phyloP scores from a whole-genome alignment of 176 grass and related monocot species.

The barley (Hordeum vulgare) region MorexV3_pseudomolecules_assembly NC_058522.1:486655505-486656004 shows the following conservation, averaged over 20 bases:
- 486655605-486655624: neutral
- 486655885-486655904: neutral
- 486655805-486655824: conserved; percentile 3
- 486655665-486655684: neutral
- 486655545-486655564: neutral
- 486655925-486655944: no score
- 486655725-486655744: neutral
- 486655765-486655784: neutral
- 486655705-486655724: no score
- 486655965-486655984: neutral
- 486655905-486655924: neutral
- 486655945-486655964: neutral
- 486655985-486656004: neutral
- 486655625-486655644: neutral
- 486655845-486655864: neutral
- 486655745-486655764: neutral
- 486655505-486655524: no score
- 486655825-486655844: neutral
- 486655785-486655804: neutral
- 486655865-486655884: neutral
- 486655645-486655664: neutral
- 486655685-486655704: no score
- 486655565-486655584: neutral
- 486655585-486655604: neutral
- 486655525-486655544: no score